Evolutionary conservation across 352 stramenopile genomes (phyloP).

Genomic region (Phytophthora megakarya): DNA sequence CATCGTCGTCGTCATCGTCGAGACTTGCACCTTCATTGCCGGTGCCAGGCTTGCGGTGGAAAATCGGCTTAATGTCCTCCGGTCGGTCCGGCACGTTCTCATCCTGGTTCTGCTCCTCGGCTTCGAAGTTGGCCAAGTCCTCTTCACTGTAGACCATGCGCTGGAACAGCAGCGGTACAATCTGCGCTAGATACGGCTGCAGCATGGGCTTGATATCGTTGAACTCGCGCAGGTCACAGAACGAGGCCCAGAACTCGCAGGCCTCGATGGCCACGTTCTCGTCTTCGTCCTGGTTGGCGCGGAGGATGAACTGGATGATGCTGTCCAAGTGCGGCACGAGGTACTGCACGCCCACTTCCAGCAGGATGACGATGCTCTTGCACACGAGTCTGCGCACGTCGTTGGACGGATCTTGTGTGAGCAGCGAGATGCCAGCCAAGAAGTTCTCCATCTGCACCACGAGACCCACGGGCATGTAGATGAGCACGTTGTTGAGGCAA

Average conservation of each 20-base stretch:
- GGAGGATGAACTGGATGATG: conserved; percentile 93
- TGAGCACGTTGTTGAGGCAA: conserved; percentile 90
- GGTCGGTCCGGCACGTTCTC: conserved; percentile 91
- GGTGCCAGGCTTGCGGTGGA: conserved; percentile 62
- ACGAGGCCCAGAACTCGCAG: conserved; percentile 92
- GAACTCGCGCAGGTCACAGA: conserved; percentile 88
- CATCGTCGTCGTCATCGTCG: conserved; percentile 85
- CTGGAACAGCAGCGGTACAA: conserved; percentile 93
- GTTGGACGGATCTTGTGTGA: conserved; percentile 84
- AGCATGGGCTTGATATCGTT: conserved; percentile 93
- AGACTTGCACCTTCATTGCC: conserved; percentile 26
- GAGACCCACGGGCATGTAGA: conserved; percentile 88
- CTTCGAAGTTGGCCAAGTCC: conserved; percentile 89
- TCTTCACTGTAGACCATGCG: conserved; percentile 97
- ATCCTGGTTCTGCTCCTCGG: conserved; percentile 87
- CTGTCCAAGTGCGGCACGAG: conserved; percentile 88
- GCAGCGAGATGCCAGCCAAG: conserved; percentile 85
- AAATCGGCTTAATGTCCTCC: conserved; percentile 91
- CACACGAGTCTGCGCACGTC: conserved; percentile 88
- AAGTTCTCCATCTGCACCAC: conserved; percentile 92
- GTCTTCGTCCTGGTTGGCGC: conserved; percentile 84
- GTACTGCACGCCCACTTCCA: conserved; percentile 89
- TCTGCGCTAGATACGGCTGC: conserved; percentile 83
- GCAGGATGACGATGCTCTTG: conserved; percentile 91
- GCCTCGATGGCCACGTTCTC: conserved; percentile 89